Conservation (phyloP, 805 yeast genomes). For the Sugiyamaella boreocaroliniensis region DNA sequence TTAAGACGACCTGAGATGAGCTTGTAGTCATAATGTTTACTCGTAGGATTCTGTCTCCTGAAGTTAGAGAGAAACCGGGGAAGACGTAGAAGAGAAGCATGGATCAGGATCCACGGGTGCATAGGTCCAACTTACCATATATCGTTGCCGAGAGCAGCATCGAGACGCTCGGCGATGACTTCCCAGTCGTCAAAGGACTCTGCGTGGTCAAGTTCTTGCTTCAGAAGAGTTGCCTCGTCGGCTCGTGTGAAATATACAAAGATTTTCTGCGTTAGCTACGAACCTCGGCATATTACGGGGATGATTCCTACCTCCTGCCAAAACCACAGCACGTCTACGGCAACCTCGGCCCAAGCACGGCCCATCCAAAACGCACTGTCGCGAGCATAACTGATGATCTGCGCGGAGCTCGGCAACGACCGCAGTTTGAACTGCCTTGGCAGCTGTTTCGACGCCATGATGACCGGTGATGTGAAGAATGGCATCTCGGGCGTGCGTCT, state of each 20-base stretch:
- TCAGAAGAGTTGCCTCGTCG: constrained; percentile 22
- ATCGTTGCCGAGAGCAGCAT: constrained; percentile 34
- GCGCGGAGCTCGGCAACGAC: neutral
- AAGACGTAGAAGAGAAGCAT: constrained; percentile 37
- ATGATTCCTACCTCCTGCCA: constrained; percentile 25
- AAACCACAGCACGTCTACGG: constrained; percentile 21
- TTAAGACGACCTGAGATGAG: constrained; percentile 70
- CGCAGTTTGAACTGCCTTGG: neutral
- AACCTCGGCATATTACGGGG: too few relatives aligned
- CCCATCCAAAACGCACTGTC: constrained; percentile 10
- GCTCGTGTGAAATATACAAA: constrained; percentile 12
- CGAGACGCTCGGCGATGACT: constrained; percentile 38
- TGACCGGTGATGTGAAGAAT: neutral
- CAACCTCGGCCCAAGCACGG: constrained; percentile 15
- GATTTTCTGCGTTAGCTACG: constrained; percentile 7
- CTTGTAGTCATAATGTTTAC: constrained; percentile 75
- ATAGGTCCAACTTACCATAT: constrained; percentile 37
- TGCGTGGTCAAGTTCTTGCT: constrained; percentile 33
- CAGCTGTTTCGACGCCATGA: neutral
- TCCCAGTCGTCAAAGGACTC: constrained; percentile 67
- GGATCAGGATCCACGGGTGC: too few relatives aligned
- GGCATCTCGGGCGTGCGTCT: neutral
- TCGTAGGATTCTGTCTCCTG: constrained; percentile 77
- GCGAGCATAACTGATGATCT: neutral
- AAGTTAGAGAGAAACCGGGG: constrained; percentile 12